A percentile compares a stretch with the other conserved stretches of the same genome.
phyloP scores from a whole-genome alignment of 2,329 filamentous ascomycete genomes.

The Fusarium verticillioides region DNA sequence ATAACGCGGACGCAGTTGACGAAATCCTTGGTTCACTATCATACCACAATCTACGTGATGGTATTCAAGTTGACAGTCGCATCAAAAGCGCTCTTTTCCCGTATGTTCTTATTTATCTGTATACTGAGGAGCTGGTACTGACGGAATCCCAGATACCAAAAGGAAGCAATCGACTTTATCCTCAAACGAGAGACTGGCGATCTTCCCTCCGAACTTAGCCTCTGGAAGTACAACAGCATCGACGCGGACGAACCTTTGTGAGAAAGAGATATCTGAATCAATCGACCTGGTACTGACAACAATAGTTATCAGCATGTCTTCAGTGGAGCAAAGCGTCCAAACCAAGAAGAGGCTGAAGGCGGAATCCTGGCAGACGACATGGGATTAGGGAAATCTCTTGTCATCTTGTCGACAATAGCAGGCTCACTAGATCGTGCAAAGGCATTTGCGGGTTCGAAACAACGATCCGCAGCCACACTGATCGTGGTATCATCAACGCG shows the following conservation, averaged over 20 bases:
- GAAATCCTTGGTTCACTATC: neutral
- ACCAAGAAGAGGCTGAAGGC: neutral
- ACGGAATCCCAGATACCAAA: neutral
- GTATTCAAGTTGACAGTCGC: neutral
- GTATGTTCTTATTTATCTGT: neutral
- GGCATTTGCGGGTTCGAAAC: rapidly evolving
- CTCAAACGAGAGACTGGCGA: neutral
- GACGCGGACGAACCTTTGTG: neutral
- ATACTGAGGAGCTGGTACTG: rapidly evolving
- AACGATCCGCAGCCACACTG: neutral
- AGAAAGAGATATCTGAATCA: rapidly evolving
- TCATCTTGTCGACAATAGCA: neutral
- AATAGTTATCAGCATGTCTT: rapidly evolving
- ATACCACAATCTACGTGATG: neutral
- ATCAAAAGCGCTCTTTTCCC: rapidly evolving
- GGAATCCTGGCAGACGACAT: neutral
- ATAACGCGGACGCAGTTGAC: neutral
- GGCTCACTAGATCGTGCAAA: neutral
- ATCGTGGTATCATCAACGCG: rapidly evolving
- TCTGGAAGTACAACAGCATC: neutral
- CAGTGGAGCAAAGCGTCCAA: neutral
- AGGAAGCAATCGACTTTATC: neutral
- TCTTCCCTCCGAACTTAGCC: neutral
- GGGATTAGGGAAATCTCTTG: neutral
- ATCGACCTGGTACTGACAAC: rapidly evolving